These are phyloP conservation scores for Arabidopsis thaliana DNA, from an alignment of 345 rosid species.

Conservation along the genomic window DNA sequence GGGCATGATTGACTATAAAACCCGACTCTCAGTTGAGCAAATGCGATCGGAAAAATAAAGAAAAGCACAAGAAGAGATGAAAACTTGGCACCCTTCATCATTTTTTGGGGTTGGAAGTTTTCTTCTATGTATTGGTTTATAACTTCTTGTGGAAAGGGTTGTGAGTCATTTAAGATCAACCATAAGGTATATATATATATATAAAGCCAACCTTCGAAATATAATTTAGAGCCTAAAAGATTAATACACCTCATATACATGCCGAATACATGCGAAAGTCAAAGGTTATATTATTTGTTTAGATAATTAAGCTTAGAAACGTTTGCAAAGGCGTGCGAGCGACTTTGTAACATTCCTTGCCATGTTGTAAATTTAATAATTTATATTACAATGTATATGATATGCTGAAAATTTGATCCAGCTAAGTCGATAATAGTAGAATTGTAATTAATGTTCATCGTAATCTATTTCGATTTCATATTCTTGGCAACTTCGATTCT, in stretches of 20 bases:
- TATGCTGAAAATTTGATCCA: constrained; percentile 28
- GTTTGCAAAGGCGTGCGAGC: constrained; percentile 41
- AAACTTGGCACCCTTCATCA: constrained; percentile 33
- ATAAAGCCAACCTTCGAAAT: constrained; percentile 18
- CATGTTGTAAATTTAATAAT: constrained; percentile 24
- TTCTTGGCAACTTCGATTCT: not conserved
- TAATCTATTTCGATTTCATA: not conserved
- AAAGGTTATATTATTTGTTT: constrained; percentile 18
- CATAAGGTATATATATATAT: constrained; percentile 36
- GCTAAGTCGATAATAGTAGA: constrained; percentile 33
- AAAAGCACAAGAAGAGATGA: constrained; percentile 39
- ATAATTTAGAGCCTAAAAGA: not conserved
- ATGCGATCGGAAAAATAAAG: constrained; percentile 45
- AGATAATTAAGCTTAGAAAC: constrained; percentile 14
- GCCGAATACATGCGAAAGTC: constrained; percentile 31
- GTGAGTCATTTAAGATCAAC: constrained; percentile 17
- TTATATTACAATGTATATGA: not conserved
- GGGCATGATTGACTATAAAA: constrained; percentile 70
- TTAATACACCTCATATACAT: not conserved
- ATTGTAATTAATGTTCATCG: constrained; percentile 14
- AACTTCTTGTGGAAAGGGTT: constrained; percentile 21
- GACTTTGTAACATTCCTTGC: constrained; percentile 36
- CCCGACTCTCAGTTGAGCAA: constrained; percentile 57
- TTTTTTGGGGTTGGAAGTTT: not conserved
- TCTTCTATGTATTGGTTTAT: constrained; percentile 17